Percentiles rank a stretch among this genome's conserved stretches.
These are phyloP conservation scores for Tephrocybe sp. DNA, from an alignment of 768 basidiomycete species.

Conservation along the genomic window DNA sequence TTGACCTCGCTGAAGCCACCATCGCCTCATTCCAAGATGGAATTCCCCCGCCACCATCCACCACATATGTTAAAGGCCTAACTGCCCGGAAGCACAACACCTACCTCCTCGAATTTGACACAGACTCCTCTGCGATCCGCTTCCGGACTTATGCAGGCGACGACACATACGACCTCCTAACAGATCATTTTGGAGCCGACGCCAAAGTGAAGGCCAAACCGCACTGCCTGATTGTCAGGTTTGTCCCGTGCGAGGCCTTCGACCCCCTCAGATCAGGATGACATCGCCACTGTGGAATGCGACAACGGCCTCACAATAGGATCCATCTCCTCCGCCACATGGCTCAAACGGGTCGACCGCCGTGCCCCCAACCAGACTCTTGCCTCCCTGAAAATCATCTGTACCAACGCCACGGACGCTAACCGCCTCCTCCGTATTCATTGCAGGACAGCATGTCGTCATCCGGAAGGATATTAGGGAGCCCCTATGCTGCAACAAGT, in stretches of 20 bases:
- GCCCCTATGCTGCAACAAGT: slow-evolving; percentile 12
- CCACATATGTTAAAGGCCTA: neutral
- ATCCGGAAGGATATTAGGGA: neutral
- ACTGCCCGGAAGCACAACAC: neutral
- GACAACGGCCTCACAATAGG: neutral
- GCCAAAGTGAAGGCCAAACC: neutral
- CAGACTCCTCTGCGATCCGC: neutral
- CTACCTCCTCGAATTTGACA: neutral
- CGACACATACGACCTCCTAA: neutral
- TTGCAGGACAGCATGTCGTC: neutral
- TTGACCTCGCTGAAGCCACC: no score
- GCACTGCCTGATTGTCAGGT: neutral
- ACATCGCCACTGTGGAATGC: neutral
- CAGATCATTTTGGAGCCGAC: neutral
- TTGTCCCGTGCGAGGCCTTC: neutral
- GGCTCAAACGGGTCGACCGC: neutral
- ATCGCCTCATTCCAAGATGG: no score
- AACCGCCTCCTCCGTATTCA: neutral
- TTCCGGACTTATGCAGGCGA: neutral
- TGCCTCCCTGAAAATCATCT: no score
- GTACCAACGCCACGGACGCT: neutral
- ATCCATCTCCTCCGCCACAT: neutral
- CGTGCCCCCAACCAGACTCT: neutral
- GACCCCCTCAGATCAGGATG: neutral
- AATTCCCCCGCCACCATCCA: no score